Conservation (phyloP, 768 basidiomycete species). For the Brasilioporus rufonigricans region DNA sequence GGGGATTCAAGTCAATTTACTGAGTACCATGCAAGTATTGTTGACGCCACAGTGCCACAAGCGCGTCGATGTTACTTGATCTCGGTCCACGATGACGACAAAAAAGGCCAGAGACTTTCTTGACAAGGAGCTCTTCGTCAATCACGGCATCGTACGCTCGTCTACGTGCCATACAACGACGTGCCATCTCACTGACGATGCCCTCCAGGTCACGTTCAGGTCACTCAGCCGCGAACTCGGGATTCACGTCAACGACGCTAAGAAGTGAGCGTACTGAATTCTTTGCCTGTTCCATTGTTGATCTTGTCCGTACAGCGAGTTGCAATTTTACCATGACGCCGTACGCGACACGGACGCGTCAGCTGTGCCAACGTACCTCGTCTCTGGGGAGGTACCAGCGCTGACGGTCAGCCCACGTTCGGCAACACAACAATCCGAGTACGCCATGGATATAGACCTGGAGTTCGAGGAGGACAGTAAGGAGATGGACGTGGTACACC, state of each 20-base stretch:
- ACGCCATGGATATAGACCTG: slow-evolving; percentile 32
- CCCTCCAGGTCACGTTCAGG: slow-evolving; percentile 70
- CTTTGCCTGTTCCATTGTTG: neutral
- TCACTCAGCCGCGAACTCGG: slow-evolving; percentile 68
- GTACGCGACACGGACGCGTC: slow-evolving; percentile 33
- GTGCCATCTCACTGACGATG: neutral
- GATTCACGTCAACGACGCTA: slow-evolving; percentile 76
- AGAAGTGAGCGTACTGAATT: slow-evolving; percentile 48
- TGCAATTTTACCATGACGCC: slow-evolving; percentile 55
- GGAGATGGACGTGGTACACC: slow-evolving; percentile 42
- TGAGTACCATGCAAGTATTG: too few species aligned
- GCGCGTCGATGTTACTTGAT: slow-evolving; percentile 5
- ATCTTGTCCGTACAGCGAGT: slow-evolving; percentile 45
- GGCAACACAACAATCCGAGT: slow-evolving; percentile 6
- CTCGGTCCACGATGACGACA: slow-evolving; percentile 26
- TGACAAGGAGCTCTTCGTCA: slow-evolving; percentile 45
- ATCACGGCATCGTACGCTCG: slow-evolving; percentile 41
- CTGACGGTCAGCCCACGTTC: slow-evolving; percentile 8
- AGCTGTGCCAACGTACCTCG: slow-evolving; percentile 62
- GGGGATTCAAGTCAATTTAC: too few species aligned
- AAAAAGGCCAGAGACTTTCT: slow-evolving; percentile 39
- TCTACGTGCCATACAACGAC: neutral
- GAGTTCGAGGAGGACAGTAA: slow-evolving; percentile 40
- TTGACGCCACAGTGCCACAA: slow-evolving; percentile 4
- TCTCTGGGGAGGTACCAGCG: slow-evolving; percentile 53